Conservation (phyloP, 2,329 filamentous ascomycete genomes). For the Neobulgaria alba region DNA sequence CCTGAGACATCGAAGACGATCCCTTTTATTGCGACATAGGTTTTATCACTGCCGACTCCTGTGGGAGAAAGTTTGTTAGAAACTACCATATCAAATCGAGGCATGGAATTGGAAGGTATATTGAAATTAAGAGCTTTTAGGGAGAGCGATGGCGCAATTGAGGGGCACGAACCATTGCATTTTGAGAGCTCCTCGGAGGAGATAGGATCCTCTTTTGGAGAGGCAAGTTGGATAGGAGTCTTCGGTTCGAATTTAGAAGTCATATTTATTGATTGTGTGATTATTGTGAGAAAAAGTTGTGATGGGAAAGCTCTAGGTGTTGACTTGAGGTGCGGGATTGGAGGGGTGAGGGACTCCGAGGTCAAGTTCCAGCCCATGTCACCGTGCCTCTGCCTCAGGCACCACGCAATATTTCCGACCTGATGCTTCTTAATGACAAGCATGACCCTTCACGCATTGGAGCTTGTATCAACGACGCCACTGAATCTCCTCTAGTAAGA, state of each 20-base stretch:
- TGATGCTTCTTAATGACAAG: too few relatives aligned
- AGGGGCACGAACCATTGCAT: conserved; percentile 62
- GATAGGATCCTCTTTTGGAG: conserved; percentile 84
- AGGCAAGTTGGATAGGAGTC: conserved; percentile 61
- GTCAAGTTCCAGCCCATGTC: too few relatives aligned
- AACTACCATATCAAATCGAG: not conserved
- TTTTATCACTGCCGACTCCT: conserved; percentile 58
- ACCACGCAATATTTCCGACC: too few relatives aligned
- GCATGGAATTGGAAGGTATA: not conserved
- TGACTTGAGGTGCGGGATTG: not conserved
- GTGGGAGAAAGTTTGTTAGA: conserved; percentile 3
- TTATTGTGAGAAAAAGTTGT: not conserved
- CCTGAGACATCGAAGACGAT: conserved; percentile 90
- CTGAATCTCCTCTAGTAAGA: too few relatives aligned
- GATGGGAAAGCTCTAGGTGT: too few relatives aligned
- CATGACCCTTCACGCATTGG: too few relatives aligned
- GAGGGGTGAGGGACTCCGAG: not conserved
- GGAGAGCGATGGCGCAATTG: not conserved
- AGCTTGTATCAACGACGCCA: too few relatives aligned
- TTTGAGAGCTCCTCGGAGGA: conserved; percentile 69
- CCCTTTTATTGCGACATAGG: conserved; percentile 68
- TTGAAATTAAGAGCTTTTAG: not conserved
- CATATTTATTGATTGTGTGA: conserved; percentile 33
- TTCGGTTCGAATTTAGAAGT: conserved; percentile 71
- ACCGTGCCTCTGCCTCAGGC: too few relatives aligned